A percentile compares a stretch with the other conserved stretches of the same genome.
Conservation (phyloP, 75 land plant genomes). For the Pinus taeda region DNA sequence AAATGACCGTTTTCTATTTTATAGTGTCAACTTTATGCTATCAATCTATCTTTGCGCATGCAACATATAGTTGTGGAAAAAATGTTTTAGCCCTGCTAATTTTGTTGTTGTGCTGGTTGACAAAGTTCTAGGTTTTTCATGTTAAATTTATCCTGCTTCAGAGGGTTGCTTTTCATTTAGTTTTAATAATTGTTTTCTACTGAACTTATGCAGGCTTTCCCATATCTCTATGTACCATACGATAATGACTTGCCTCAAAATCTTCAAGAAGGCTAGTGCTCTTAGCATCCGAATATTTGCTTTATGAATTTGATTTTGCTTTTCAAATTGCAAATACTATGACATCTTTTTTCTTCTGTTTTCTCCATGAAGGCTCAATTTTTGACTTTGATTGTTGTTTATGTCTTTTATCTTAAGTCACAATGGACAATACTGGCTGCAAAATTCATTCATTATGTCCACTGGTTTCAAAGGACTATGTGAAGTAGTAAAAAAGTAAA, state of each 20-base stretch:
- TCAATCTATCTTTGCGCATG: background rate
- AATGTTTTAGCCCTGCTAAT: too few relatives aligned
- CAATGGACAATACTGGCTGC: too few relatives aligned
- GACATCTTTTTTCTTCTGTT: background rate
- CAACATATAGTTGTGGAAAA: background rate
- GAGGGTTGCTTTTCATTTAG: background rate
- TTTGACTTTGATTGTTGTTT: too few relatives aligned
- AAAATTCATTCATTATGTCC: too few relatives aligned
- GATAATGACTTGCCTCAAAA: conserved; percentile 39
- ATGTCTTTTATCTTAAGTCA: too few relatives aligned
- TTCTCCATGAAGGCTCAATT: too few relatives aligned
- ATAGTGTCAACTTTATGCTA: background rate
- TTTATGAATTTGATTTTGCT: background rate
- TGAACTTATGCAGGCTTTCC: conserved; percentile 23
- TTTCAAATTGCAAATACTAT: background rate
- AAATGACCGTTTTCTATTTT: background rate
- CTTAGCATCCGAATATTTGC: background rate
- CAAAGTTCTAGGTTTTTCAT: background rate
- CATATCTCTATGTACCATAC: conserved; percentile 43
- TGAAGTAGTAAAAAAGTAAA: background rate
- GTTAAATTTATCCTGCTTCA: background rate
- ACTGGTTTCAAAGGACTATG: background rate
- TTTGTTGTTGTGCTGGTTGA: background rate
- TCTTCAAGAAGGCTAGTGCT: conserved; percentile 33
- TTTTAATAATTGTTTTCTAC: background rate